A percentile compares a stretch with the other conserved stretches of the same genome.
Conservation (phyloP, 2,329 filamentous ascomycete genomes). For the Ophiostoma himal-ulmi region DNA sequence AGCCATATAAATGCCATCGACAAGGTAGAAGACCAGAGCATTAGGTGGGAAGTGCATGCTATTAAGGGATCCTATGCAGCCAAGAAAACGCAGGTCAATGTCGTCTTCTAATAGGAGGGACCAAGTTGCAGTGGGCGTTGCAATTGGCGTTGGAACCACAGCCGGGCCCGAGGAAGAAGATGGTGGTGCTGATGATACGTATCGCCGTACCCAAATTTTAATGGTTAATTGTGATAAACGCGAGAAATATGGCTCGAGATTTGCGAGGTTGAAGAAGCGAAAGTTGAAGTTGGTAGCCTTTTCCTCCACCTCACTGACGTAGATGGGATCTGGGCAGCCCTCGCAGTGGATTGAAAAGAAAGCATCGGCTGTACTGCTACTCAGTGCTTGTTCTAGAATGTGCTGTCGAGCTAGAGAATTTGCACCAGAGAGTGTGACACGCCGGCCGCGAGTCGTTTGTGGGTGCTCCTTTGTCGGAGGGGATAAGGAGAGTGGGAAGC, state of each 20-base stretch:
- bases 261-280: constrained; percentile 69
- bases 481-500: neutral
- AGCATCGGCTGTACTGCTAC: constrained; percentile 69
- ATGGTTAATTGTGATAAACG: constrained; percentile 60
- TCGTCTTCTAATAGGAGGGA: constrained; percentile 63
- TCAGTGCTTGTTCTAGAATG: constrained; percentile 67
- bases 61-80: constrained; percentile 69
- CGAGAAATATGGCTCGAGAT: constrained; percentile 57
- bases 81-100: constrained; percentile 64
- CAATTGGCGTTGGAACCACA: too few relatives aligned
- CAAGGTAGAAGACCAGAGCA: constrained; percentile 52
- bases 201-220: constrained; percentile 64
- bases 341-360: constrained; percentile 81
- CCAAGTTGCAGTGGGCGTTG: constrained; percentile 30
- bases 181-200: neutral
- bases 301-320: constrained; percentile 76
- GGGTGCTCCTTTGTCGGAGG: neutral
- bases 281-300: constrained; percentile 89
- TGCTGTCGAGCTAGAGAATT: constrained; percentile 55
- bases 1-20: constrained; percentile 34
- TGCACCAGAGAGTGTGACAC: constrained; percentile 44
- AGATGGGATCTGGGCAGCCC: constrained; percentile 65
- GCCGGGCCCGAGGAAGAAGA: too few relatives aligned
- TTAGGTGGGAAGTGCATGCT: constrained; percentile 68
- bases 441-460: constrained; percentile 37